phyloP scores from a whole-genome alignment of 345 rosid genomes.

The Fremontodendron californicum region DNA sequence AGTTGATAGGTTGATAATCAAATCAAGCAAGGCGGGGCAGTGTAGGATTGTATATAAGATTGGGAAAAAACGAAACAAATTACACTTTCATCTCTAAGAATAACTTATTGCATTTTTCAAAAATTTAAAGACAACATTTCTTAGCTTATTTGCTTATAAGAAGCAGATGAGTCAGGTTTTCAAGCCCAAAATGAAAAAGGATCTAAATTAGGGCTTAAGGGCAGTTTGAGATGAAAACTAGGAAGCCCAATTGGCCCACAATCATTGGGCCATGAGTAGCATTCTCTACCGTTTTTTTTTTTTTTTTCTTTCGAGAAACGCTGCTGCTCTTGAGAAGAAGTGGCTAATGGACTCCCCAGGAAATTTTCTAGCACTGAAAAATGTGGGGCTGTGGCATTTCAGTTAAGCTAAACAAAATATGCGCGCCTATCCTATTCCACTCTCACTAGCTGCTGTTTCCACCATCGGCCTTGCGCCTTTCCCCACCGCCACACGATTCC shows the following conservation, averaged over 20 bases:
- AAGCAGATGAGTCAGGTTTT: too few relatives aligned
- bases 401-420: slow-evolving; percentile 24
- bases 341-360: background rate
- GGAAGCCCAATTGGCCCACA: background rate
- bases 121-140: too few relatives aligned
- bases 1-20: too few relatives aligned
- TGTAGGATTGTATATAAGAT: too few relatives aligned
- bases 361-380: background rate
- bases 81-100: too few relatives aligned
- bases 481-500: background rate
- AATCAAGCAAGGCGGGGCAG: too few relatives aligned
- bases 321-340: background rate
- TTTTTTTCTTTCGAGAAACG: too few relatives aligned
- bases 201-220: background rate
- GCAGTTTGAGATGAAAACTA: background rate
- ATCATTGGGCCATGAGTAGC: background rate
- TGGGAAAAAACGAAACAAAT: too few relatives aligned
- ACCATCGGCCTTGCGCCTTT: background rate
- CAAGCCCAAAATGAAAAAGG: background rate
- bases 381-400: slow-evolving; percentile 12
- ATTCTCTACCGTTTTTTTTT: background rate
- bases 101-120: too few relatives aligned
- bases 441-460: slow-evolving; percentile 9
- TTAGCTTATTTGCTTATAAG: too few relatives aligned
- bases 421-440: slow-evolving; percentile 34